phyloP scores from a whole-genome alignment of 2,329 filamentous ascomycete genomes.

The Ceratocystis albifundus region DNA sequence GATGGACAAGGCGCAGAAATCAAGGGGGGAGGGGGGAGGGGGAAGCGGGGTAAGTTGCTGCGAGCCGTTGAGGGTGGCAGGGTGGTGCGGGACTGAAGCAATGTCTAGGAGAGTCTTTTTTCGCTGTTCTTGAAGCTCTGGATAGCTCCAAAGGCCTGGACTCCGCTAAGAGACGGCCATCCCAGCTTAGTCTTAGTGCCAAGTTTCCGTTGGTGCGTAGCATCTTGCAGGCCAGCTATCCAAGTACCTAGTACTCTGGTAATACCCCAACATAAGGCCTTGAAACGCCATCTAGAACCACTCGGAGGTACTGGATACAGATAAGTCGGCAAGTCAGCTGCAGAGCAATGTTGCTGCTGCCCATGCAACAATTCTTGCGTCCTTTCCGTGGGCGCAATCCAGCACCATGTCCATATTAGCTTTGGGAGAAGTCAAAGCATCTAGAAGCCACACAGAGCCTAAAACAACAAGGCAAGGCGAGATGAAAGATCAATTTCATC shows the following conservation, averaged over 20 bases:
- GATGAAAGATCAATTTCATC: background rate
- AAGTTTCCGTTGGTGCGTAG: constrained; percentile 1
- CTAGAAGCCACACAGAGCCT: background rate
- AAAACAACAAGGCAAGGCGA: background rate
- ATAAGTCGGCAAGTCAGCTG: background rate
- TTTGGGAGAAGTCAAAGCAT: background rate
- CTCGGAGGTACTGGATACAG: background rate
- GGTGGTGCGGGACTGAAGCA: constrained; percentile 2
- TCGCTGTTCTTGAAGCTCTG: background rate
- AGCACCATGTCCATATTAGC: background rate
- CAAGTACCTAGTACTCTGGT: constrained; percentile 2
- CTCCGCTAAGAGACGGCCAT: background rate
- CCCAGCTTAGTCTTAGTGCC: background rate
- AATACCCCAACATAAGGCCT: background rate
- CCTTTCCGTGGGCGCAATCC: background rate
- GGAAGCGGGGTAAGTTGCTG: constrained; percentile 16
- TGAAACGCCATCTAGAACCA: background rate
- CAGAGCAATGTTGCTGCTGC: background rate
- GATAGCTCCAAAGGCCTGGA: background rate
- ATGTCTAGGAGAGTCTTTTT: background rate
- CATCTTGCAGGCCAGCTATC: background rate
- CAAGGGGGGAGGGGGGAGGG: constrained; percentile 17
- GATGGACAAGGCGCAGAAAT: background rate
- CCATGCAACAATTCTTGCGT: background rate
- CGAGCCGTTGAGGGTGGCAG: constrained; percentile 13